Evolutionary conservation across 192 early-diverging fungal genomes (phyloP).

Genomic region (Backusella luteola): DNA sequence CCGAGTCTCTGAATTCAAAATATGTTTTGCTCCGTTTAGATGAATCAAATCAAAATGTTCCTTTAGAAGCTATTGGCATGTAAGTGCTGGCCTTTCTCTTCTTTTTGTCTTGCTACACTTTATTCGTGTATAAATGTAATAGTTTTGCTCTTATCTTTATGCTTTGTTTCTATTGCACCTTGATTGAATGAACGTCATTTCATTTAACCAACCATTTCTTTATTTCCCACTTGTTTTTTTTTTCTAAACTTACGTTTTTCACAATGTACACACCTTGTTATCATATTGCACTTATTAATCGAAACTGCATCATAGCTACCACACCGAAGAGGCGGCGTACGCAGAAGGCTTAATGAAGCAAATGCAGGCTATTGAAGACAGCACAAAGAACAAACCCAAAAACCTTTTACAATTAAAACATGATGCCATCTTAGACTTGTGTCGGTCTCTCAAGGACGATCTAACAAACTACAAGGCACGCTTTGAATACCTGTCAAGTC

Average conservation of each 20-base stretch:
- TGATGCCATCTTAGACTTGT: neutral
- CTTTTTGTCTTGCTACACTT: neutral
- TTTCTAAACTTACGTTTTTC: neutral
- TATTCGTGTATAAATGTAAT: neutral
- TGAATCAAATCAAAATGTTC: neutral
- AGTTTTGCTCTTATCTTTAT: too few relatives aligned
- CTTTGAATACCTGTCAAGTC: neutral
- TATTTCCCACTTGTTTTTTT: neutral
- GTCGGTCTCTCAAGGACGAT: slow-evolving; percentile 10
- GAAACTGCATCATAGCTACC: neutral
- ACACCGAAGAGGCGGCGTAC: neutral
- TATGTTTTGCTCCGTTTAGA: neutral
- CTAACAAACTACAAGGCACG: slow-evolving; percentile 1
- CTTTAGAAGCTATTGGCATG: neutral
- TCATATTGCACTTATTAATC: neutral
- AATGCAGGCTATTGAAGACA: slow-evolving; percentile 13
- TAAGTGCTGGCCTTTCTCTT: neutral
- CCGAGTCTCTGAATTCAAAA: neutral
- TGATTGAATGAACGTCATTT: too few relatives aligned
- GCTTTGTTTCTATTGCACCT: too few relatives aligned
- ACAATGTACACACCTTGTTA: neutral
- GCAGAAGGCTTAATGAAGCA: neutral
- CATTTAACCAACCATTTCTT: too few relatives aligned
- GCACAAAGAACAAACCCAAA: neutral
- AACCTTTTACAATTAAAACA: neutral